Percentiles rank a stretch among this genome's conserved stretches.
Evolutionary conservation across 2,329 filamentous ascomycete genomes (phyloP).

Genomic region (Alternaria panax): DNA sequence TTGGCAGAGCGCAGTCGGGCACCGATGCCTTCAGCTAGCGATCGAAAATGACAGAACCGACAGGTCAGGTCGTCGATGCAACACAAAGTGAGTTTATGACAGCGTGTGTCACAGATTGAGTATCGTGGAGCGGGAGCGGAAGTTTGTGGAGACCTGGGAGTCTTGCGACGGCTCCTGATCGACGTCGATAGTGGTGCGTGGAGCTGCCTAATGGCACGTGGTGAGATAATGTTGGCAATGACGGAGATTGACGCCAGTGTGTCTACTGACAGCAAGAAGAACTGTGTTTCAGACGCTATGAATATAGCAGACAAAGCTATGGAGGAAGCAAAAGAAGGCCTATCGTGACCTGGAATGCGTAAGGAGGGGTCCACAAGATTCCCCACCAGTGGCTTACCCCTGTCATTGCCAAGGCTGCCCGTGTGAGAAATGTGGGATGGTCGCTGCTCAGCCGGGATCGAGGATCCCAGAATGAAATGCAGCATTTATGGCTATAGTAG

Average conservation of each 20-base stretch:
- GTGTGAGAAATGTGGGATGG: background rate
- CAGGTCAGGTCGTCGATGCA: background rate
- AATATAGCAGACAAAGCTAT: background rate
- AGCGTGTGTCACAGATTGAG: background rate
- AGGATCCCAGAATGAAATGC: background rate
- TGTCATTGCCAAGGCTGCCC: slow-evolving; percentile 7
- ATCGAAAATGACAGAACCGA: slow-evolving; percentile 1
- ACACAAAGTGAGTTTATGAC: background rate
- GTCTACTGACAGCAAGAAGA: background rate
- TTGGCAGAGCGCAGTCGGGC: slow-evolving; percentile 8
- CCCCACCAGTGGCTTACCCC: slow-evolving; percentile 12
- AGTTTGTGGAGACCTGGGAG: background rate
- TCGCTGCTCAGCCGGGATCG: slow-evolving; percentile 1
- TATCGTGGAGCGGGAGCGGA: background rate
- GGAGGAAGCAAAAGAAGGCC: background rate
- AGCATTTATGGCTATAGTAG: background rate
- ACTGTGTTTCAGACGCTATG: background rate
- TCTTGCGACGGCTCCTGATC: slow-evolving; percentile 1
- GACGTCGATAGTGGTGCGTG: background rate
- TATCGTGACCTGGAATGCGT: slow-evolving; percentile 1
- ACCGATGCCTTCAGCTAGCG: slow-evolving; percentile 19
- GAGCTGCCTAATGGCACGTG: slow-evolving; percentile 2
- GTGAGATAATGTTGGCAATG: background rate
- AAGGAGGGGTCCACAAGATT: slow-evolving; percentile 18
- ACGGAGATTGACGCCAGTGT: background rate